A percentile compares a stretch with the other conserved stretches of the same genome.
Conservation (phyloP, 2,329 filamentous ascomycete genomes). For the Xylariaceae sp. region DNA sequence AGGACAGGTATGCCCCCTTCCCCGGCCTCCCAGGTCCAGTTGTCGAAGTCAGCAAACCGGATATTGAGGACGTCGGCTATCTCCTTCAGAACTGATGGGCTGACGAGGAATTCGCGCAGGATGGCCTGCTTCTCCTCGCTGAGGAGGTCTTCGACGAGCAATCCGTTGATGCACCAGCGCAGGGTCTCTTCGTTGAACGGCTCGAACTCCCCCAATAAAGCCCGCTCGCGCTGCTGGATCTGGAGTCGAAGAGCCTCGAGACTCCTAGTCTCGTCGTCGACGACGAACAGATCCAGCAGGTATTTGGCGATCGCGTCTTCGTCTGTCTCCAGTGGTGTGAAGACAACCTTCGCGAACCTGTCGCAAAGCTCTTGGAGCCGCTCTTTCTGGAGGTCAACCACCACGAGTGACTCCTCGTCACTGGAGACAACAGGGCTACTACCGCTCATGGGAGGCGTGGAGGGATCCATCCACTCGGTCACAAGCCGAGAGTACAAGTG, state of each 20-base stretch:
- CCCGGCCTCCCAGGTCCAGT: conserved; percentile 39
- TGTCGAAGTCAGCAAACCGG: conserved; percentile 35
- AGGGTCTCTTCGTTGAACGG: conserved; percentile 31
- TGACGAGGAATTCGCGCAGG: conserved; percentile 35
- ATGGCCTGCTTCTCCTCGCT: conserved; percentile 38
- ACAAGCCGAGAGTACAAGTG: conserved; percentile 34
- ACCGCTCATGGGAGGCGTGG: conserved; percentile 11
- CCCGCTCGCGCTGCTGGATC: conserved; percentile 17
- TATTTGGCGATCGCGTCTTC: conserved; percentile 29
- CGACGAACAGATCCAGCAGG: conserved; percentile 28
- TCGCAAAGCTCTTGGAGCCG: conserved; percentile 33
- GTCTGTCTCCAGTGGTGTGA: conserved; percentile 32
- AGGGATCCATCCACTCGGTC: conserved; percentile 35
- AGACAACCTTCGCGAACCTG: conserved; percentile 35
- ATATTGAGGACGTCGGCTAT: conserved; percentile 41
- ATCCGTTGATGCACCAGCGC: conserved; percentile 32
- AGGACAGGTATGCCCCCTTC: conserved; percentile 37
- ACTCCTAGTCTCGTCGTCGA: conserved; percentile 23
- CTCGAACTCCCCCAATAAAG: conserved; percentile 19
- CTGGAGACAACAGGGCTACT: not conserved
- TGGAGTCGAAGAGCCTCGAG: conserved; percentile 8
- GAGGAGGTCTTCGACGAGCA: conserved; percentile 37
- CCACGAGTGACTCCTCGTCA: conserved; percentile 25
- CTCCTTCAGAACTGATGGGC: conserved; percentile 34
- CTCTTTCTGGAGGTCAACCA: conserved; percentile 33